Conservation (phyloP, 768 basidiomycete genomes). For the Dentipellis sp. region DNA sequence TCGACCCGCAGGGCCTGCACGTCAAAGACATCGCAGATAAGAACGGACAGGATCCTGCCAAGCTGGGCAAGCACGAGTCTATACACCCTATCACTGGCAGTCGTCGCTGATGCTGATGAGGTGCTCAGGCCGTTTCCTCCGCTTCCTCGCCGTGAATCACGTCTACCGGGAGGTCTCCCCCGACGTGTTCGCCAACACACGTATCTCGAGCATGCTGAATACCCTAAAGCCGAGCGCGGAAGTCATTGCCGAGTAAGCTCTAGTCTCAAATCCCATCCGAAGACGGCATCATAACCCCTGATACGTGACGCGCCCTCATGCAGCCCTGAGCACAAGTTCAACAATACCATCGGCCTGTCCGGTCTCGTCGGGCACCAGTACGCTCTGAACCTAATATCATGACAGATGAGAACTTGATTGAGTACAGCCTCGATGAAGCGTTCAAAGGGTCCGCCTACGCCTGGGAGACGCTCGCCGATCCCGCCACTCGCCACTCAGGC, state of each 20-base stretch:
- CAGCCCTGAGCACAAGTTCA: conserved; percentile 13
- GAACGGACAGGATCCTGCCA: neutral
- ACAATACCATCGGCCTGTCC: conserved; percentile 12
- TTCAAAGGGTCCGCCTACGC: conserved; percentile 14
- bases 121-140: conserved; percentile 14
- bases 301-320: neutral
- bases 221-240: neutral
- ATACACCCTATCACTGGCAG: too few species aligned
- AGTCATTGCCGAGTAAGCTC: conserved; percentile 6
- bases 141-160: conserved; percentile 16
- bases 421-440: neutral
- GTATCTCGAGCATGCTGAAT: conserved; percentile 7
- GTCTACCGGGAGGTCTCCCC: too few species aligned
- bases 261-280: neutral
- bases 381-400: neutral
- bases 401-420: neutral
- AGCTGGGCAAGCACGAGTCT: neutral
- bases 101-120: neutral
- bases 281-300: neutral
- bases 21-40: neutral
- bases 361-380: conserved; percentile 11
- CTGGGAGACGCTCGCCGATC: conserved; percentile 14
- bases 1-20: neutral
- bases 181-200: conserved; percentile 17
- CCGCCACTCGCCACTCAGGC: neutral